Evolutionary conservation across 2,329 filamentous ascomycete genomes (phyloP), one percentile per base, ranked within the genome.

Genomic region (Cercospora berteroae): DNA sequence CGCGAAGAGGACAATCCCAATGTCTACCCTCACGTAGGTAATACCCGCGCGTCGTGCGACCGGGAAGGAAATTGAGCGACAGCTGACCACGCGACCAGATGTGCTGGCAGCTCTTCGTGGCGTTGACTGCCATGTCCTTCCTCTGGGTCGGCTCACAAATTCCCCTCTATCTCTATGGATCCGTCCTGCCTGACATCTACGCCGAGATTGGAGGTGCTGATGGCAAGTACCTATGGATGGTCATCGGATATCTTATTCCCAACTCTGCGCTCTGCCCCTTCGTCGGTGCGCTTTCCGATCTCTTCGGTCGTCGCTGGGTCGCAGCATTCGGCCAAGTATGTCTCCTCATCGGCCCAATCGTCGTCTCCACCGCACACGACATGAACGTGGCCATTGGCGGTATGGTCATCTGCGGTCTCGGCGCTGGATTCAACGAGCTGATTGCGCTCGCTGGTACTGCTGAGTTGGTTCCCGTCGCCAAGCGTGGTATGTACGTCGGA

Each of bases 361-460:
- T 90, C 39, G 84, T 83, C 65, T 84, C 85, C 5, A 87, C 86
- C 1, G 84, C 88, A 1, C 76, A 86, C 25, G 79, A 74, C 10
- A 90, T 90, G 85, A 87, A 88, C 69, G 77, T 80, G 29, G 88
- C 89, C 69, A 89, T 90, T 70, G 84, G 86, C 85, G 83, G 83
- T 36, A 85, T 84, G 83, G 83, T 84, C 8, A 81, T 91, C 69
- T 83, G 88, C 12, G 89, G 89, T 7, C 80, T 87, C 9, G 89
- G 89, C 36, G 88, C 89, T 16, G 89, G 89, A 13, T 83, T 91
- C 69, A 89, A 88, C 73, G 89, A 91, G 76, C 80, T 91, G 23
- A 91, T 88, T 7, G 88, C 89, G 3, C 81, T 92, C 16, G 88
- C 89, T 36, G 89, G 85, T 50, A 89, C 89, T 2, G 87, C 88